phyloP scores from a whole-genome alignment of 2,329 filamentous ascomycete genomes.

The Beauveria caledonica region DNA sequence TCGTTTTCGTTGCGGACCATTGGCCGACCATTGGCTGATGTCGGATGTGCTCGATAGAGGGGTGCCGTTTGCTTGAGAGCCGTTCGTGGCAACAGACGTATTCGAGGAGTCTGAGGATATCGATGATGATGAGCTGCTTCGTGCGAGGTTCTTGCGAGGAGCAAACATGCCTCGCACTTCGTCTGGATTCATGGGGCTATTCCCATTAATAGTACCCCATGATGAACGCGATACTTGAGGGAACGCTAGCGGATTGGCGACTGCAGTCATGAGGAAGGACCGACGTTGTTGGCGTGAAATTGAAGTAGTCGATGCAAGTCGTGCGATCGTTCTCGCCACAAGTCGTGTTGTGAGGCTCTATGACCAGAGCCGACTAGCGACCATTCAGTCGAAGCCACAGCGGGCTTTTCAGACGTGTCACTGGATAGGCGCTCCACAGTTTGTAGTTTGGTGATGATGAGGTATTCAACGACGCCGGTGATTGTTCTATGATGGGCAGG shows the following conservation, averaged over 20 bases:
- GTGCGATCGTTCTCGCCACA: conserved; percentile 8
- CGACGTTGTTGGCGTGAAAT: conserved; percentile 15
- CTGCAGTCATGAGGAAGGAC: conserved; percentile 54
- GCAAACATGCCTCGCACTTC: conserved; percentile 82
- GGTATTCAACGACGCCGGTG: not conserved
- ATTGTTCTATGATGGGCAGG: conserved; percentile 1
- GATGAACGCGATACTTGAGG: conserved; percentile 54
- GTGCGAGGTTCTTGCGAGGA: conserved; percentile 78
- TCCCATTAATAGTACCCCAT: conserved; percentile 54
- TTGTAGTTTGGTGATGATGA: not conserved
- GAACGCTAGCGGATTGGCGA: conserved; percentile 57
- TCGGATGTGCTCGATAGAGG: conserved; percentile 39
- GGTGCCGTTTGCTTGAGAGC: conserved; percentile 54
- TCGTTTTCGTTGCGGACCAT: conserved; percentile 41
- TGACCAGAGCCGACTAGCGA: conserved; percentile 4
- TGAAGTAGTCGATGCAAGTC: conserved; percentile 16
- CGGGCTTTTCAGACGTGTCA: not conserved
- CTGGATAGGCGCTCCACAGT: not conserved
- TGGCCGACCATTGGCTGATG: conserved; percentile 41
- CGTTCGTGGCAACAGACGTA: conserved; percentile 55
- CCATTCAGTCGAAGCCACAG: conserved; percentile 9
- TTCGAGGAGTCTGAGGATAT: conserved; percentile 58
- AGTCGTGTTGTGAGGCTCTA: not conserved
- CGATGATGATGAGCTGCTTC: conserved; percentile 86
- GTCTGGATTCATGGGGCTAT: conserved; percentile 68